Percentiles rank a stretch among this genome's conserved stretches.
These are phyloP conservation scores for Candida hispaniensis DNA, from an alignment of 805 yeast species.

Conservation along the genomic window DNA sequence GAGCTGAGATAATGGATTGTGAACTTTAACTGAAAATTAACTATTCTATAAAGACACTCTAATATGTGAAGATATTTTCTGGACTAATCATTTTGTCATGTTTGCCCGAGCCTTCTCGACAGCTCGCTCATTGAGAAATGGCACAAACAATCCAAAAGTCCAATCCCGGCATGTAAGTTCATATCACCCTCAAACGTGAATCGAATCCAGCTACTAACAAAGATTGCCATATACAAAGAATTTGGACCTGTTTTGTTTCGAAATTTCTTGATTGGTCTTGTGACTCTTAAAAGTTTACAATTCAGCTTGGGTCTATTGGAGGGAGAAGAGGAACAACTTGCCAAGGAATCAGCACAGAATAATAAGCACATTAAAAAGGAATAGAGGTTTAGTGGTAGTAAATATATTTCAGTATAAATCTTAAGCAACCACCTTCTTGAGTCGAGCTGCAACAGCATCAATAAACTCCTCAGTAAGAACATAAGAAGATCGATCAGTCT, in stretches of 20 bases:
- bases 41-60: no score
- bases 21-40: no score
- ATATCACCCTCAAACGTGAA: background rate
- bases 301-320: conserved; percentile 5
- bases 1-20: no score
- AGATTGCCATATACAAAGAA: conserved; percentile 19
- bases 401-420: no score
- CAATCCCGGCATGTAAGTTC: background rate
- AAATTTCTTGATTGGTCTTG: conserved; percentile 20
- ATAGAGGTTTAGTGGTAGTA: no score
- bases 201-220: conserved; percentile 12
- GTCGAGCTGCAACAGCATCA: conserved; percentile 64
- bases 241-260: conserved; percentile 21
- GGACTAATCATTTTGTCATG: no score
- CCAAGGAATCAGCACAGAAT: conserved; percentile 4
- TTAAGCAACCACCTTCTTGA: conserved; percentile 29
- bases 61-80: no score
- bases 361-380: no score
- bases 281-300: conserved; percentile 20
- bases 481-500: conserved; percentile 67
- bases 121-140: no score
- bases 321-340: conserved; percentile 10
- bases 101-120: no score
- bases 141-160: no score
- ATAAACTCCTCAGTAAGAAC: conserved; percentile 90